Base-by-base conservation (phyloP, 1,139 yeast species). In the Blastobotrys indianensis region DNA sequence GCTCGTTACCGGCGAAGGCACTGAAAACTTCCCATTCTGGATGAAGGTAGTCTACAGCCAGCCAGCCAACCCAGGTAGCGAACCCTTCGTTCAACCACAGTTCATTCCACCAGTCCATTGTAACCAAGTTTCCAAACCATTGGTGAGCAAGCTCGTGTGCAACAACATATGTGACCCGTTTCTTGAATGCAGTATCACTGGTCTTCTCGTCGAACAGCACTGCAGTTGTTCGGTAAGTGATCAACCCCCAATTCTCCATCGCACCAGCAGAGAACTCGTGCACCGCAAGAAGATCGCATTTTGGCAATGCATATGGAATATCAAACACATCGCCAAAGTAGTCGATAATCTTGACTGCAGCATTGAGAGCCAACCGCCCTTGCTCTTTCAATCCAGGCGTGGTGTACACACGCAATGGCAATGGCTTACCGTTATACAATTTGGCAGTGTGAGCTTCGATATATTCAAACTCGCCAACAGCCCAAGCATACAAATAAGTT, bases 71-170 rank as follows among this genome's bases (percentile, higher is more conserved):
- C 90, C 88, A 85, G 39, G 95, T 86, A 40, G 95, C 95, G 61
- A 85, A 86, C 25, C 95, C 95, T 68, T 86, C 95, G 65, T 86
- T 86, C 55, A 86, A 75, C 94, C 95, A 86, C 54, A 86, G 75
- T 51, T 85, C 94, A 65, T 86, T 94, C 95, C 95, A 86, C 87
- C 92, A 86, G 58, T 85, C 85, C 95, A 86, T 86, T 52, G 95
- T 86, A 50, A 85, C 95, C 59, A 86, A 72, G 67, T 86, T 82
- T 54, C 95, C 95, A 64, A 86, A 86, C 95, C 95, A 86, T 68
- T 86, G 95, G 64, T 86, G 95, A 23, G 95, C 95, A 61, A 86
- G 74, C 68, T 86, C 95, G 69, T 86, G 95, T 64, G 83, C 86
- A 41, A 86, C 87, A 36, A 86, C 95, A 63, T 86, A 90, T 15